Evolutionary conservation across 345 rosid genomes (phyloP), one percentile per base, ranked within the genome.

Genomic region (Trapa incisa): DNA sequence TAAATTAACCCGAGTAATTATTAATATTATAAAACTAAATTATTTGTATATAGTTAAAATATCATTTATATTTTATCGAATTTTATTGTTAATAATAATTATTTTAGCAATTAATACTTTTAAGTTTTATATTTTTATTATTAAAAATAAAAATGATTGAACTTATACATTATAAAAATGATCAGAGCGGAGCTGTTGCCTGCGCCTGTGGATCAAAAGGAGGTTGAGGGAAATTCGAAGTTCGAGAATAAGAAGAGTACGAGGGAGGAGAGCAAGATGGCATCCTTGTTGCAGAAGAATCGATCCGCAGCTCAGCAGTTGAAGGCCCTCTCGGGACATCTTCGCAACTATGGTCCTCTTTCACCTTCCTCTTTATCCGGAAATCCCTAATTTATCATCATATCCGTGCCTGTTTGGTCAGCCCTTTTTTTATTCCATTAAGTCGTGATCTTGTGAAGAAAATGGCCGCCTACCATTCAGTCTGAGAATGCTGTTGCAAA

Each of bases 281-380:
- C 86, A 71, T 81, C 89, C 67, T 70, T 86, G 67, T 67, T 82
- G 68, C 80, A 66, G 75, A 92, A 82, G 85, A 90, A 77, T 79
- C 75, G 81, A 80, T n/a, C 90, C 29, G 96, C 92, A 9, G 87
- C 87, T 33, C 53, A 73, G 48, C 48, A 45, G 12, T 7, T 45
- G 48, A 45, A 45, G 75, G 63, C 93, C 33, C 0, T 92, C 67
- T 72, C 88, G 45, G 72, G 63, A 13, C 96, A 96, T 73, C 96
- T 92, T 42, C 82, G 84, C 63, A 81, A 13, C 70, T 85, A 81
- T 70, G 98, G 98, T 89, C 53, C 63, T 7, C 48, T 22, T 22
- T 69, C 41, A 54, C 68, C 61, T 13, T 52, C 57, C 45, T 16
- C 58, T n/a, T 22, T 29, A 11, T 32, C 63, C 13, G 37, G 8